These are phyloP conservation scores for Adiantum capillusveneris DNA, from an alignment of 75 land plant species.

Conservation along the genomic window DNA sequence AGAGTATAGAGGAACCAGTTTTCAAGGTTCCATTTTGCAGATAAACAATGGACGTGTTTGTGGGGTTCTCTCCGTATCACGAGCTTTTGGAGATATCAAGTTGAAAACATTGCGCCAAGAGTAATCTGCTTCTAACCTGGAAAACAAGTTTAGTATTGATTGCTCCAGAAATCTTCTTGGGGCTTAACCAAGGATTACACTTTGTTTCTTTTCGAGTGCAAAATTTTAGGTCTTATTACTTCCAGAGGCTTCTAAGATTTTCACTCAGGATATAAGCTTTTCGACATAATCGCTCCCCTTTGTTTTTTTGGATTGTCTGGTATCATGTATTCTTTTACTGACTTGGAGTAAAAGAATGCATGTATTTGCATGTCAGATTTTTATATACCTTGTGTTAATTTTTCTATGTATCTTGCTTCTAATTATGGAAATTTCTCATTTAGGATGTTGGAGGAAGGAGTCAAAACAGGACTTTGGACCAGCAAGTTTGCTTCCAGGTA, in stretches of 20 bases:
- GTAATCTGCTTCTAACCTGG: conserved; percentile 4
- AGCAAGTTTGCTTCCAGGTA: conserved; percentile 65
- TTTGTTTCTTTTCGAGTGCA: background rate
- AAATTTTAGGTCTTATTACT: too few relatives aligned
- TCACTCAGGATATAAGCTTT: too few relatives aligned
- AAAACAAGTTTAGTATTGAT: background rate
- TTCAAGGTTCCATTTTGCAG: conserved; percentile 24
- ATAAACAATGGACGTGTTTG: conserved; percentile 85
- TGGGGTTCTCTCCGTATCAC: conserved; percentile 88
- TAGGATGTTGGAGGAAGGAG: conserved; percentile 86
- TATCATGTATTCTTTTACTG: too few relatives aligned
- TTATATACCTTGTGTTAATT: too few relatives aligned
- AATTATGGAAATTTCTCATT: too few relatives aligned
- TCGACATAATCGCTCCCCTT: too few relatives aligned
- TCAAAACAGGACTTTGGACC: conserved; percentile 70
- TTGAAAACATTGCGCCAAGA: conserved; percentile 52
- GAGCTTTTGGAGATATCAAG: conserved; percentile 90
- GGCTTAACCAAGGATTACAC: background rate
- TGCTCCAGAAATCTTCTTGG: conserved; percentile 7
- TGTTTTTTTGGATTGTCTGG: too few relatives aligned
- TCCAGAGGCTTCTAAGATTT: too few relatives aligned
- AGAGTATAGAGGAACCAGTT: too few relatives aligned
- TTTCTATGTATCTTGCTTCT: too few relatives aligned
- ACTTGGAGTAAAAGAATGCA: too few relatives aligned
- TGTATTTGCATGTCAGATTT: too few relatives aligned